Evolutionary conservation across 768 basidiomycete genomes (phyloP).

Genomic region (Termitomyces sp.): DNA sequence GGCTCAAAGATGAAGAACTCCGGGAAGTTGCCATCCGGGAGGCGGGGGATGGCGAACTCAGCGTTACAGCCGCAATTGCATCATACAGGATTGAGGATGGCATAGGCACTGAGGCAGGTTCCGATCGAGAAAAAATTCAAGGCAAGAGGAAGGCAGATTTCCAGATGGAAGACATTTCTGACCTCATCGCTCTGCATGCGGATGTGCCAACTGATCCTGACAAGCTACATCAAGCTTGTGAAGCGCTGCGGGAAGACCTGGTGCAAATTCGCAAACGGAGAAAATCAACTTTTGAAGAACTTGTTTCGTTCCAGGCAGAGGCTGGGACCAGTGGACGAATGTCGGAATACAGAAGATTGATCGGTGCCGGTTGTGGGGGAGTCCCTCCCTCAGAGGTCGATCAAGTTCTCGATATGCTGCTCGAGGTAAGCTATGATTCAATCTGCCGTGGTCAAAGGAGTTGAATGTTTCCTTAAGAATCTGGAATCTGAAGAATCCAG

Average conservation of each 20-base stretch:
- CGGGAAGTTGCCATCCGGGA: conserved; percentile 68
- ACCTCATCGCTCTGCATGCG: conserved; percentile 53
- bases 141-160: conserved; percentile 48
- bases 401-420: conserved; percentile 72
- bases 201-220: conserved; percentile 55
- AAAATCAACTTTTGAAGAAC: conserved; percentile 64
- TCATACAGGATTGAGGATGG: conserved; percentile 43
- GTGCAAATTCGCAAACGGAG: conserved; percentile 60
- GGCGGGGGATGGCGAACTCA: conserved; percentile 51
- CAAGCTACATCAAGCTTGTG: conserved; percentile 48
- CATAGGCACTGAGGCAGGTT: conserved; percentile 27
- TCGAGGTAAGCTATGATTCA: conserved; percentile 53
- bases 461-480: conserved; percentile 38
- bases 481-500: conserved; percentile 79
- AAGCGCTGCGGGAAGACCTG: conserved; percentile 59
- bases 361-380: conserved; percentile 87
- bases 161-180: conserved; percentile 54
- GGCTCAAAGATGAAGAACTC: conserved; percentile 80
- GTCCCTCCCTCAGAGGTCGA: conserved; percentile 86
- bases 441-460: not conserved
- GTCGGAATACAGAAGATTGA: conserved; percentile 82
- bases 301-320: conserved; percentile 81
- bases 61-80: conserved; percentile 37
- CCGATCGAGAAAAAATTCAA: conserved; percentile 40
- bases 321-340: conserved; percentile 87